Evolutionary conservation across 1,284 basidiomycete genomes (phyloP), one percentile per base, ranked within the genome.

Genomic region (Cystobasidium slooffiae): DNA sequence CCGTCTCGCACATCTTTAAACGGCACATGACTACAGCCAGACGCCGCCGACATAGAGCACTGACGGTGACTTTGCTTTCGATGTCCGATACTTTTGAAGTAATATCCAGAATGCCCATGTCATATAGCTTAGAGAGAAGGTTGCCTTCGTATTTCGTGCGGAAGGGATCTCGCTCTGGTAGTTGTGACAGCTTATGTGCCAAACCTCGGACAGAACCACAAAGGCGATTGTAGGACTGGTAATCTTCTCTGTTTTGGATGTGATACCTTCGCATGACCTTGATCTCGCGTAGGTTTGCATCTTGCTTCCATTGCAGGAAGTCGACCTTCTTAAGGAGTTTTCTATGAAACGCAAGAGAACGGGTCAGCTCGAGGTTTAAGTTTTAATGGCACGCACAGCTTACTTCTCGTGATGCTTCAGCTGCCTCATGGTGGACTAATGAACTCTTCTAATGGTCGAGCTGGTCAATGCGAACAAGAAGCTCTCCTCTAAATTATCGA

Each of bases 161-260:
- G 83, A 93, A 94, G 1, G 94, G 91, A 83, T 99, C 96, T 77
- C 93, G 88, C 0, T 94, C 87, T 0, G 96, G 93, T 7, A 99
- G 87, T 46, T 94, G 86, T 49, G 94, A 91, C 74, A 98, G 83
- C 24, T 93, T 89, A 83, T 97, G 93, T 0, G 94, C 91, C 80
- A 92, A 89, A 16, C 90, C 88, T 53, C 94, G 88, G 53, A 98
- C 85, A 9, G 90, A 88, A 55, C 97, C 97, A 78, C 92, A 94
- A 22, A 99, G 86, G 82, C 92, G 94, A 86, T 99, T 99, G 86
- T 99, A 98, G 88, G 94, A 94, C 87, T 94, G 91, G 83, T 99
- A 98, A 84, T 99, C 95, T 76, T 98, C 94, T 22, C 83, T 85
- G 83, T 94, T 87, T 81, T 96, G 94, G 76, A 97, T 88, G 84